Evolutionary conservation across 2,329 filamentous ascomycete species (phyloP).

Genomic region (Ampelomyces quisqualis): DNA sequence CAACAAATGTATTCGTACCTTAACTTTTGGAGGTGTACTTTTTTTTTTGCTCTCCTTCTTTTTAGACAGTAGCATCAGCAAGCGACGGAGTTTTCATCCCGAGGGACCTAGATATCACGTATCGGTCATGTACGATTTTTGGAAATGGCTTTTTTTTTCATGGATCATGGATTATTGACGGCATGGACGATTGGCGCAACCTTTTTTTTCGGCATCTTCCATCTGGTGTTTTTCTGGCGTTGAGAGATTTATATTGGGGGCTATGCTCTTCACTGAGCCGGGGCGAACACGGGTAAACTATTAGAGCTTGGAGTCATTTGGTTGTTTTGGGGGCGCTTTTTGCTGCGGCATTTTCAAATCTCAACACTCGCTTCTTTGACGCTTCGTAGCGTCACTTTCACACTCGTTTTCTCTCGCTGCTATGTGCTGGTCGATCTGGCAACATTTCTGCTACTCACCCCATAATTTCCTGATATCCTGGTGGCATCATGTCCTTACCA

Average conservation of each 20-base stretch:
- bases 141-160: no score
- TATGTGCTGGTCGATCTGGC: not conserved
- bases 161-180: not conserved
- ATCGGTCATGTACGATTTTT: no score
- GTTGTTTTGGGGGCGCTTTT: not conserved
- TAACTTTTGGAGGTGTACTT: no score
- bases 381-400: not conserved
- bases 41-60: not conserved
- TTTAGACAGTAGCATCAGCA: slow-evolving; percentile 5
- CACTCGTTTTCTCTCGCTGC: not conserved
- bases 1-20: no score
- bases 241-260: not conserved
- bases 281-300: not conserved
- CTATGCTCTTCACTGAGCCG: slow-evolving; percentile 3
- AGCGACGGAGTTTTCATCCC: slow-evolving; percentile 15
- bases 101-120: slow-evolving; percentile 1
- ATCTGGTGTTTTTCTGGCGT: not conserved
- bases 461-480: not conserved
- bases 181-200: not conserved
- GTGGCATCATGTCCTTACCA: no score
- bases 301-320: slow-evolving; percentile 10
- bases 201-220: not conserved
- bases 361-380: not conserved
- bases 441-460: not conserved
- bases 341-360: slow-evolving; percentile 1